phyloP scores from a whole-genome alignment of 2,329 filamentous ascomycete genomes.

The Didymella pinodella region DNA sequence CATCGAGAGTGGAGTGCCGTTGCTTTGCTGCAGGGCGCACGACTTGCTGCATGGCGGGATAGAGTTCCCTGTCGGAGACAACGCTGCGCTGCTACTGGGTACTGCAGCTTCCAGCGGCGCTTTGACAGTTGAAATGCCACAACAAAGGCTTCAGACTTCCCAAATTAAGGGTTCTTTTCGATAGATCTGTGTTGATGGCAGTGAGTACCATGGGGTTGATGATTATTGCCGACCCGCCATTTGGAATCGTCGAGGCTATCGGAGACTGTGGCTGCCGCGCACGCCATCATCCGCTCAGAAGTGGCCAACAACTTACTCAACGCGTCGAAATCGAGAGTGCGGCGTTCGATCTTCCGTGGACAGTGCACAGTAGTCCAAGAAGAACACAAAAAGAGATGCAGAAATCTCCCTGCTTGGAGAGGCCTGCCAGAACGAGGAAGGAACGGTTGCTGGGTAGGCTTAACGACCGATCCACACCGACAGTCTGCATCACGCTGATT shows the following conservation, averaged over 20 bases:
- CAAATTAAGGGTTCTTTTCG: constrained; percentile 1
- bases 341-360: background rate
- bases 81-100: constrained; percentile 34
- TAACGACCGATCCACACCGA: background rate
- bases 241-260: constrained; percentile 13
- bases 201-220: constrained; percentile 1
- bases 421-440: background rate
- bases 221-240: constrained; percentile 5
- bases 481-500: background rate
- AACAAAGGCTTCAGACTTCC: constrained; percentile 2
- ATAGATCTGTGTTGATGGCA: constrained; percentile 1
- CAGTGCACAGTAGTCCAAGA: background rate
- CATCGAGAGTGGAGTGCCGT: constrained; percentile 15
- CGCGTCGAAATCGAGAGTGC: background rate
- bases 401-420: background rate
- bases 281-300: constrained; percentile 7
- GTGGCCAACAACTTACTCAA: background rate
- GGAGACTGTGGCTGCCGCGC: background rate
- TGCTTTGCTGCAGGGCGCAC: constrained; percentile 18
- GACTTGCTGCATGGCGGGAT: constrained; percentile 13
- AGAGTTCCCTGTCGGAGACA: constrained; percentile 18
- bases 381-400: background rate
- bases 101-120: constrained; percentile 19
- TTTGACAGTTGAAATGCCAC: constrained; percentile 4
- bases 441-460: constrained; percentile 8